A percentile compares a stretch with the other conserved stretches of the same genome.
Conservation (phyloP, 257 asterid species). For the Perilla frutescens region DNA sequence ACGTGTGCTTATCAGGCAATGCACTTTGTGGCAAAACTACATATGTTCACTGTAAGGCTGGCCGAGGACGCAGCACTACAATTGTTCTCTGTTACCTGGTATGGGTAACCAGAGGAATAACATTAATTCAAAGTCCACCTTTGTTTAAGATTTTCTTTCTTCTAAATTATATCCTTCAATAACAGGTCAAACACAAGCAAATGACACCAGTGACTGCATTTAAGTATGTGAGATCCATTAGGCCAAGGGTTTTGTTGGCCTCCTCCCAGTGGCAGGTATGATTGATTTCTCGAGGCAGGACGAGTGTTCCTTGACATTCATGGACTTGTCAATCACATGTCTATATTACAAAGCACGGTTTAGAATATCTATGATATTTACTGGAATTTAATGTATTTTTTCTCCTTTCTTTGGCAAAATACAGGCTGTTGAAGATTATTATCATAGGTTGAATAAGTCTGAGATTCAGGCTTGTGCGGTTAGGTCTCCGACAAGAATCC, state of each 20-base stretch:
- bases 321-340: not conserved
- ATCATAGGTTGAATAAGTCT: constrained; percentile 48
- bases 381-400: not conserved
- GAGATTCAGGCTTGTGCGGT: constrained; percentile 27
- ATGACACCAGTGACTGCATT: constrained; percentile 80
- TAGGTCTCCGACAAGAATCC: constrained; percentile 18
- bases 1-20: constrained; percentile 47
- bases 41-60: constrained; percentile 96
- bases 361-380: not conserved
- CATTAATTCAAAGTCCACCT: not conserved
- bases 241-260: constrained; percentile 88
- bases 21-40: constrained; percentile 70
- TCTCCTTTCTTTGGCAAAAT: constrained; percentile 17
- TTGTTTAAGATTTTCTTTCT: not conserved
- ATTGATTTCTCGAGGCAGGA: not conserved
- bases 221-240: constrained; percentile 72
- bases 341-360: not conserved
- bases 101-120: constrained; percentile 22
- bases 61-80: constrained; percentile 97
- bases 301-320: too few relatives aligned
- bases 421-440: constrained; percentile 83
- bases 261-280: constrained; percentile 83
- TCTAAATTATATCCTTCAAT: not conserved
- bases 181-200: constrained; percentile 77
- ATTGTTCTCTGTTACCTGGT: constrained; percentile 96